Evolutionary conservation across 768 basidiomycete genomes (phyloP).

Genomic region (Termitomyces sp.): DNA sequence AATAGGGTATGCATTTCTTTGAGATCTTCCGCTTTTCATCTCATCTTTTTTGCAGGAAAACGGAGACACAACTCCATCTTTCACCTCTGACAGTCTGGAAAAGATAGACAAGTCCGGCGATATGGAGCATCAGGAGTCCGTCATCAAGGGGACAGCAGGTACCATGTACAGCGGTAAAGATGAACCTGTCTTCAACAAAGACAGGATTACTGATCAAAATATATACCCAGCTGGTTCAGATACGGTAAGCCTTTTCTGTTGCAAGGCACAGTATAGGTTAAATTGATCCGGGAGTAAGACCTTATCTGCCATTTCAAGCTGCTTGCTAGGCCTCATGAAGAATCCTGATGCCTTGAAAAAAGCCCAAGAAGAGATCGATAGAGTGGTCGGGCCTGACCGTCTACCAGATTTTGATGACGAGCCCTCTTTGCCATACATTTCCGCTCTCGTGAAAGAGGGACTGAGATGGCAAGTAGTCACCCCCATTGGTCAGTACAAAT

Average conservation of each 20-base stretch:
- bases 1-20: not conserved
- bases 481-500: not conserved
- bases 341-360: not conserved
- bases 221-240: not conserved
- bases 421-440: constrained; percentile 25
- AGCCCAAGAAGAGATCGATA: constrained; percentile 22
- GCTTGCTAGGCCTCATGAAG: not conserved
- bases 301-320: not conserved
- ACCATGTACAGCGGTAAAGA: not conserved
- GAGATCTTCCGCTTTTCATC: not conserved
- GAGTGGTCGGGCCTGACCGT: constrained; percentile 21
- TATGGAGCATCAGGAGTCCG: not conserved
- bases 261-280: not conserved
- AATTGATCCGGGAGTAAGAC: not conserved
- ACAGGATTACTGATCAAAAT: not conserved
- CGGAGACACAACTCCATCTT: not conserved
- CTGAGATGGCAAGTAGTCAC: constrained; percentile 18
- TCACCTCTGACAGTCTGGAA: not conserved
- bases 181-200: not conserved
- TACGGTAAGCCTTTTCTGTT: not conserved
- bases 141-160: not conserved
- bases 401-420: constrained; percentile 29
- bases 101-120: not conserved
- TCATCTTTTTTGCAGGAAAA: not conserved
- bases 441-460: constrained; percentile 28